Conservation (phyloP, 805 yeast species). For the Candida maesae region DNA sequence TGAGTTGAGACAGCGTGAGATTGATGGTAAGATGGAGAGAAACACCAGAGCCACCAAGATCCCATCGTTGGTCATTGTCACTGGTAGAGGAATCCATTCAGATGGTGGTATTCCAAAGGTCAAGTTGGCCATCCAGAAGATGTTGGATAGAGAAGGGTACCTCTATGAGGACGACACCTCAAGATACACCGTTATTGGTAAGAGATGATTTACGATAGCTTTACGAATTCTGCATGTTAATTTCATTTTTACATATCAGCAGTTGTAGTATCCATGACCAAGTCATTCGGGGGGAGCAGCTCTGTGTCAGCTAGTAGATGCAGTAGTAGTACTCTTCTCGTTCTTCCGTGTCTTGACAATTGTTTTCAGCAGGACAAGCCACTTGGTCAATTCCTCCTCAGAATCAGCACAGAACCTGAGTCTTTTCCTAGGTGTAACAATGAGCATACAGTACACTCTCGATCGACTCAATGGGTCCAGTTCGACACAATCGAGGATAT, state of each 20-base stretch:
- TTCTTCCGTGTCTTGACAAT: constrained; percentile 24
- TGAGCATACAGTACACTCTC: constrained; percentile 42
- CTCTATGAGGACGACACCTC: constrained; percentile 46
- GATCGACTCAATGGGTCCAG: constrained; percentile 43
- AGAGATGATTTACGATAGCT: no score
- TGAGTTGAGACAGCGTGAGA: constrained; percentile 44
- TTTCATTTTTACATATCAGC: no score
- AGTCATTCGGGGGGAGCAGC: no score
- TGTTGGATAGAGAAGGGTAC: constrained; percentile 37
- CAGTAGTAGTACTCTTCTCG: no score
- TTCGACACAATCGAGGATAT: constrained; percentile 46
- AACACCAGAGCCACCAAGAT: constrained; percentile 38
- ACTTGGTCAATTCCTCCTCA: constrained; percentile 44
- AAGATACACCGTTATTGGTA: constrained; percentile 42
- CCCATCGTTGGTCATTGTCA: constrained; percentile 44
- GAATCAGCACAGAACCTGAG: constrained; percentile 40
- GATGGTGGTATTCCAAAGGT: constrained; percentile 51
- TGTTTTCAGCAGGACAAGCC: constrained; percentile 46
- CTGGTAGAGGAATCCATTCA: constrained; percentile 74
- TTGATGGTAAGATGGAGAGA: constrained; percentile 34
- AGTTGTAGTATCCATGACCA: no score
- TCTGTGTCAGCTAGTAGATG: no score
- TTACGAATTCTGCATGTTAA: no score
- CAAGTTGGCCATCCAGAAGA: constrained; percentile 37
- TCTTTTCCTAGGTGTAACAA: constrained; percentile 44